phyloP scores from a whole-genome alignment of 345 rosid genomes.

The Carallia brachiata region DNA sequence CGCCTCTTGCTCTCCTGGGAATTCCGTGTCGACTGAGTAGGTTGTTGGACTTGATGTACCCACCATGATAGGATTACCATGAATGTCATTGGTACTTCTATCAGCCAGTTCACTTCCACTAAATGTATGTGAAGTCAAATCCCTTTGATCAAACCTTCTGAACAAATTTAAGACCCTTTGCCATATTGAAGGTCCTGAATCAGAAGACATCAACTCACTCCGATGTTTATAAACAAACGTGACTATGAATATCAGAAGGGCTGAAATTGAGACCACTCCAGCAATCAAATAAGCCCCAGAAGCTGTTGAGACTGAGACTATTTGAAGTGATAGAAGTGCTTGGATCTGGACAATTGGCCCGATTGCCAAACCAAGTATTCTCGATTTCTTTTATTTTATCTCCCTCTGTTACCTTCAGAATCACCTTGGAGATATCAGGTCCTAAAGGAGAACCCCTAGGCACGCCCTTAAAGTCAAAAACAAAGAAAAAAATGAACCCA shows the following conservation, averaged over 20 bases:
- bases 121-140: conserved; percentile 14
- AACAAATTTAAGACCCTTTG: neutral
- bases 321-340: conserved; percentile 9
- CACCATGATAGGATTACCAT: neutral
- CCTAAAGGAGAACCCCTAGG: conserved; percentile 28
- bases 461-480: conserved; percentile 9
- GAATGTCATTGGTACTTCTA: neutral
- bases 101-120: neutral
- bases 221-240: conserved; percentile 16
- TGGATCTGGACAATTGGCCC: conserved; percentile 13
- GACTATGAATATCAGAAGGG: conserved; percentile 10
- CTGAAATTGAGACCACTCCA: conserved; percentile 11
- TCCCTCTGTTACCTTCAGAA: conserved; percentile 20
- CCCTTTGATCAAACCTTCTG: conserved; percentile 18
- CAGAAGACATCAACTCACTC: neutral
- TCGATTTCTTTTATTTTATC: conserved; percentile 19
- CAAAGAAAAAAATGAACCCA: neutral
- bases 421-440: conserved; percentile 22
- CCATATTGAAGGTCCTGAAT: conserved; percentile 11
- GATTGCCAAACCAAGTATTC: conserved; percentile 11
- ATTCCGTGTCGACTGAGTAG: neutral
- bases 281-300: conserved; percentile 30
- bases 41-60: conserved; percentile 3
- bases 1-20: neutral
- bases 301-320: conserved; percentile 20